Evolutionary conservation across 352 stramenopile species (phyloP).

Genomic region (Blastocystis sp.): DNA sequence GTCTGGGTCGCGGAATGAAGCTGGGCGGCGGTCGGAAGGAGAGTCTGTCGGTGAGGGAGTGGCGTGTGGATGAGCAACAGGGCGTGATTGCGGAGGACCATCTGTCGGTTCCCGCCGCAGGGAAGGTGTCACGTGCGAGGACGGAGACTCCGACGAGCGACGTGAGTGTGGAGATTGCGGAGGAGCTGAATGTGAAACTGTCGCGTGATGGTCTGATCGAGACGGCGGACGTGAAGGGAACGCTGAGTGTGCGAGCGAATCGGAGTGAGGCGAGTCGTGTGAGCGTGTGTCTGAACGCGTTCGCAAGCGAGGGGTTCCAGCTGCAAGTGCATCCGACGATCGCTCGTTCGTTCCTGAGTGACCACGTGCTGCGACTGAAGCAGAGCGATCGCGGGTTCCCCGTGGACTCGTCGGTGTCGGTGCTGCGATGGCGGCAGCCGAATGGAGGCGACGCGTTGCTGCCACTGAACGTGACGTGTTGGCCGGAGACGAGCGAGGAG

Average conservation of each 20-base stretch:
- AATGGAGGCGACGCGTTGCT: neutral
- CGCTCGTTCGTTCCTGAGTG: conserved; percentile 6
- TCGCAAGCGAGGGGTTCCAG: neutral
- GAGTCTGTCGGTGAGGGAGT: neutral
- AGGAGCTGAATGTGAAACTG: conserved; percentile 27
- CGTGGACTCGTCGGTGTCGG: conserved; percentile 16
- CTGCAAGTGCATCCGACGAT: conserved; percentile 21
- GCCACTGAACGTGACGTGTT: conserved; percentile 33
- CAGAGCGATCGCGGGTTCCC: conserved; percentile 32
- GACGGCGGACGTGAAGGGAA: conserved; percentile 45
- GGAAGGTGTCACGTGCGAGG: no score
- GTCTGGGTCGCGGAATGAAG: conserved; percentile 23
- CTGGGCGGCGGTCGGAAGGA: neutral
- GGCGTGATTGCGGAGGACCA: conserved; percentile 3
- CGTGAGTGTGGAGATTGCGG: conserved; percentile 16
- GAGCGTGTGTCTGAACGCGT: neutral
- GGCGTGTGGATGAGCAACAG: neutral
- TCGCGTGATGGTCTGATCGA: conserved; percentile 42
- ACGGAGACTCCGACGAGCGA: neutral
- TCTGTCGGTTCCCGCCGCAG: neutral
- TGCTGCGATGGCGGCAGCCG: conserved; percentile 23
- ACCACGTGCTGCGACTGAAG: conserved; percentile 29
- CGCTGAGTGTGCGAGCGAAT: conserved; percentile 6
- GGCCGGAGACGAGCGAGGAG: neutral
- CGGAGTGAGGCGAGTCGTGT: neutral